Evolutionary conservation across 495 filamentous ascomycete species (phyloP), one percentile per base, ranked within the genome.

Genomic region (Polyplosphaeria fusca): DNA sequence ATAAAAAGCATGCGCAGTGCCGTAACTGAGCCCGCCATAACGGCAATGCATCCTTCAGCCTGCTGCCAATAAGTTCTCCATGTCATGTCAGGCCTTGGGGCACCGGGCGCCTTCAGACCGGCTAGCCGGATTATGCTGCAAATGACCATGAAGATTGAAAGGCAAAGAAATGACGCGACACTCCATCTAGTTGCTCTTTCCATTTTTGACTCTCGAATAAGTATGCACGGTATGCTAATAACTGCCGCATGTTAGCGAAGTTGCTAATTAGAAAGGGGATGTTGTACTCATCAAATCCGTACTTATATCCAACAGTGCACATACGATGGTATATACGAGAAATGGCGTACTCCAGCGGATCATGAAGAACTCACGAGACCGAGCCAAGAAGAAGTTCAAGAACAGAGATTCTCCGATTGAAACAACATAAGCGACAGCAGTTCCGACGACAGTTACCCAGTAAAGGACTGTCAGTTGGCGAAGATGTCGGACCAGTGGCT

Each of bases 131-230:
- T 55, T 14, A 55, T 19, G 28, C 14, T 14, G 41, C 52, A 55
- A 27, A 39, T 24, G 26, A 55, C 14, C 52, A 55, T 55, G 41
- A 55, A 47, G 28, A 47, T 20, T 5, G 52, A 55, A 18, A 55
- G 52, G 26, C 40, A 18, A 28, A 55, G 52, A 19, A 55, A 55
- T 2, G 26, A 4, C 27, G 14, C 42, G n/a, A 55, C 14, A 25
- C 52, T 25, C n/a, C 45, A 24, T 25, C 47, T 55, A 24, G 52
- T 55, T 2, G 18, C 5, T 3, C 13, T 12, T 12, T 23, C 9
- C 24, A 55, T 18, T 24, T 30, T 16, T 2, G 42, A 32, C 5
- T 55, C 13, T 2, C 52, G 42, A 9, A 55, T 40, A 28, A 55
- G 11, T 18, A 35, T 16, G 12, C 45, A 35, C 1, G 52, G 52